Percentiles rank a stretch among this genome's conserved stretches.
Conservation (phyloP, 2,329 filamentous ascomycete species). For the Cladophialophora bantiana region DNA sequence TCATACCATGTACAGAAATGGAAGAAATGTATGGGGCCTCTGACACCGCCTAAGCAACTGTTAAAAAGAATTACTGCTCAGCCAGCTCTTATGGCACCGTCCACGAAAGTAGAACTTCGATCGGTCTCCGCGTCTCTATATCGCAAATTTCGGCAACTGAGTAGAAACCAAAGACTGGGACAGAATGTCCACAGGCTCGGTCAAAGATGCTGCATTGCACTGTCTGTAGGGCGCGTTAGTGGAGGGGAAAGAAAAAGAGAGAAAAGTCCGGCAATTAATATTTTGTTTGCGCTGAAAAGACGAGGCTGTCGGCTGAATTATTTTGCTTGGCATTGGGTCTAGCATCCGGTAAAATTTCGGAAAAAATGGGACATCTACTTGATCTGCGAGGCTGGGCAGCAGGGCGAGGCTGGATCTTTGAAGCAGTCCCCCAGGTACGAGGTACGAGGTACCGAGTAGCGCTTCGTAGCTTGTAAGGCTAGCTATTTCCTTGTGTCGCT, state of each 20-base stretch:
- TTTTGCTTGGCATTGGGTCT: conserved; percentile 18
- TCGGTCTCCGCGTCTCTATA: conserved; percentile 67
- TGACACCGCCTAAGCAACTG: conserved; percentile 82
- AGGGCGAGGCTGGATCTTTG: neutral
- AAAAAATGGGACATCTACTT: neutral
- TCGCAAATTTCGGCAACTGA: conserved; percentile 71
- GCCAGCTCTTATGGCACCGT: conserved; percentile 77
- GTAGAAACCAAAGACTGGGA: conserved; percentile 60
- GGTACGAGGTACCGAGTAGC: no score
- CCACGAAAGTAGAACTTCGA: conserved; percentile 19
- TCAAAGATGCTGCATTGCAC: conserved; percentile 75
- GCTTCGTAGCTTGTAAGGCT: no score
- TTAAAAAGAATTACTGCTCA: conserved; percentile 61
- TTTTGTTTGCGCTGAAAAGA: neutral
- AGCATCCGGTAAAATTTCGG: neutral
- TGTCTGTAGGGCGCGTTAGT: conserved; percentile 82
- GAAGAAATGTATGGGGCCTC: conserved; percentile 73
- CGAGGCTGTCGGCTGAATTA: neutral
- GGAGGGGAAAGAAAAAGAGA: conserved; percentile 51
- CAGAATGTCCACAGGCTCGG: conserved; percentile 71
- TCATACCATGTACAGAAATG: conserved; percentile 22
- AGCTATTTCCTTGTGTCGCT: no score
- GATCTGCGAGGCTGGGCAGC: neutral
- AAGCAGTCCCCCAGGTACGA: no score
- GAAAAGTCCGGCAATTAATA: conserved; percentile 6